Base-by-base conservation (phyloP, 2,329 filamentous ascomycete species). In the Aspergillus nomiae region DNA sequence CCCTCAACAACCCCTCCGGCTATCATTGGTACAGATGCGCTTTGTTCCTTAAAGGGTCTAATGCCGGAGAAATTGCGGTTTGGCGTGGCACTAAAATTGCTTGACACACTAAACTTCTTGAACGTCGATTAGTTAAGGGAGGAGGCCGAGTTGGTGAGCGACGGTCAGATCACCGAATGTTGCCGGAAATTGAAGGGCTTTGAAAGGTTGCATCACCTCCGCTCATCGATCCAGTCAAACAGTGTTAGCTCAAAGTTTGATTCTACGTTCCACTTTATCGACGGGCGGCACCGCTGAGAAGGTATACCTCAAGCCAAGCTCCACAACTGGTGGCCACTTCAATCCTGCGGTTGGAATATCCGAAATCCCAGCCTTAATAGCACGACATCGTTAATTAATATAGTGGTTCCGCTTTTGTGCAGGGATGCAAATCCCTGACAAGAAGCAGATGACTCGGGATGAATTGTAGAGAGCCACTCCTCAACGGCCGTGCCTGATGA, bases 71-170 rank as follows among this genome's bases (percentile, higher is more conserved):
- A 45, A 41, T 41, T 26, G 34, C 45, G 14, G 26, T 34, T 58
- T 41, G 54, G 46, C 36, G 50, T 32, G 45, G 14, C 59, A 58
- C 59, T 61, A 57, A 58, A 38, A 58, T 61, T 61, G 59, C 59
- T 61, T 56, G 38, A 61, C 30, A 56, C n/a, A 28, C 32, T 54
- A 59, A 53, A 24, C 38, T 30, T 59, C 26, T 38, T 59, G 57
- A 59, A 36, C 26, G 51, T 28, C 28, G 46, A 19, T 30, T 51
- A n/a, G 26, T 57, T 41, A 43, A n/a, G 26, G 16, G 32, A 36
- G 24, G 10, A 50, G 34, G 14, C n/a, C n/a, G n/a, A 55, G n/a
- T 24, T 21, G 24, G 30, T 55, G 32, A 55, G 34, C 36, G 48
- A 41, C 21, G 19, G 36, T 34, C 34, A 45, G 48, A 59, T 46